Evolutionary conservation across 768 basidiomycete genomes (phyloP).

Genomic region (Lactifluus subvellereus): DNA sequence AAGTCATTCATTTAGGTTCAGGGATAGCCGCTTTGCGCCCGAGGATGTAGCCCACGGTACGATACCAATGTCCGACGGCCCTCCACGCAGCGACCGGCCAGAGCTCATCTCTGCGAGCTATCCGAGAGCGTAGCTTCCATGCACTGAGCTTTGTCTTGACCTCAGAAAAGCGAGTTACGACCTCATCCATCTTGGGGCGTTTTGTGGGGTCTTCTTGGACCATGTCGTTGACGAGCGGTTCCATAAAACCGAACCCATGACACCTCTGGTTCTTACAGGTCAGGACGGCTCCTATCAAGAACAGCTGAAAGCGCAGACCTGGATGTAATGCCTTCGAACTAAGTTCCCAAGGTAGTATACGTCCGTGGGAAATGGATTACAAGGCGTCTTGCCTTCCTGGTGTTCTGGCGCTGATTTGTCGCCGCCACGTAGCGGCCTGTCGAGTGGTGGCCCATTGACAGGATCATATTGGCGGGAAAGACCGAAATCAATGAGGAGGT

Average conservation of each 20-base stretch:
- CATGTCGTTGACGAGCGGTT: neutral
- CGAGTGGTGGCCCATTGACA: neutral
- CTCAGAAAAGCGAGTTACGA: constrained; percentile 21
- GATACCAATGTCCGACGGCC: neutral
- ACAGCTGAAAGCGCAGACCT: neutral
- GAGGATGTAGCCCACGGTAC: neutral
- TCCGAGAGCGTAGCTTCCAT: neutral
- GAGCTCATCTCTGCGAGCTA: neutral
- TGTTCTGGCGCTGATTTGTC: too few relatives aligned
- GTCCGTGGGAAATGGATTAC: neutral
- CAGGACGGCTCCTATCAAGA: too few relatives aligned
- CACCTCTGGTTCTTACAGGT: neutral
- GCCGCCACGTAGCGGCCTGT: neutral
- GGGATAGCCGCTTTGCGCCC: neutral
- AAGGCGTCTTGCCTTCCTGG: neutral
- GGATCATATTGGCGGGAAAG: neutral
- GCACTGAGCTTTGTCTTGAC: neutral
- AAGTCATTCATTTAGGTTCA: neutral
- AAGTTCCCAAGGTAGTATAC: neutral
- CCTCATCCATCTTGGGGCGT: constrained; percentile 33
- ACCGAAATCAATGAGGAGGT: too few relatives aligned
- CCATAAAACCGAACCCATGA: constrained; percentile 7
- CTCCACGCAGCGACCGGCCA: neutral
- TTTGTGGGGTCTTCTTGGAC: too few relatives aligned
- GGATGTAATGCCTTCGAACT: neutral